A percentile compares a stretch with the other conserved stretches of the same genome.
phyloP scores from a whole-genome alignment of 495 filamentous ascomycete species.

The Neurospora sp. region DNA sequence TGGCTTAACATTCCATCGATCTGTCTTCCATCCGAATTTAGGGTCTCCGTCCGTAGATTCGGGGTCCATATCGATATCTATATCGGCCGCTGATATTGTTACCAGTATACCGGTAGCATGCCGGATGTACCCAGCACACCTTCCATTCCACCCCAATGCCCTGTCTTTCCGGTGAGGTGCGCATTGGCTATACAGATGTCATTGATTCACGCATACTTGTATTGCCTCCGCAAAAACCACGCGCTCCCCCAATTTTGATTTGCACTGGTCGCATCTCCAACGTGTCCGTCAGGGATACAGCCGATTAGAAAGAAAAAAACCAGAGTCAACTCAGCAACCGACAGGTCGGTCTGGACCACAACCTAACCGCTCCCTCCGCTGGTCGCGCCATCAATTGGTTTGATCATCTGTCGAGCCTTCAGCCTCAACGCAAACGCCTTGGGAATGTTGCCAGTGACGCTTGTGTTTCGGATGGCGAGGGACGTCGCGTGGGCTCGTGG shows the following conservation, averaged over 20 bases:
- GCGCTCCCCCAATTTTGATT: neutral
- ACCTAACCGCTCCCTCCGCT: neutral
- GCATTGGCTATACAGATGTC: neutral
- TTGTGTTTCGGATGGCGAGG: neutral
- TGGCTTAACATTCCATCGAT: neutral
- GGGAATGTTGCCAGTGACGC: neutral
- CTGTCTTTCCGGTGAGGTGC: neutral
- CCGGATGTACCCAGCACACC: neutral
- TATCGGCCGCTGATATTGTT: neutral
- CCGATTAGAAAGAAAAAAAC: neutral
- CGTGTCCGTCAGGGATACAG: neutral
- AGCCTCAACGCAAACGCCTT: neutral
- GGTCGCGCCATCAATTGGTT: neutral
- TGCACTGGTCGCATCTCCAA: neutral
- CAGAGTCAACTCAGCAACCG: neutral
- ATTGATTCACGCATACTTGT: neutral
- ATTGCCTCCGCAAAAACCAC: neutral
- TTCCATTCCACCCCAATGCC: neutral
- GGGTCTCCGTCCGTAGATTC: neutral
- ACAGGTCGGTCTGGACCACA: neutral
- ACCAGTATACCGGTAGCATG: neutral
- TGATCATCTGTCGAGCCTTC: neutral
- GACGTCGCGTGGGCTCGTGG: neutral
- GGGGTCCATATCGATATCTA: neutral
- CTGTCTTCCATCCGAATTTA: neutral